Evolutionary conservation across 2,329 filamentous ascomycete genomes (phyloP), one percentile per base, ranked within the genome.

Genomic region (Penicillium sp.): DNA sequence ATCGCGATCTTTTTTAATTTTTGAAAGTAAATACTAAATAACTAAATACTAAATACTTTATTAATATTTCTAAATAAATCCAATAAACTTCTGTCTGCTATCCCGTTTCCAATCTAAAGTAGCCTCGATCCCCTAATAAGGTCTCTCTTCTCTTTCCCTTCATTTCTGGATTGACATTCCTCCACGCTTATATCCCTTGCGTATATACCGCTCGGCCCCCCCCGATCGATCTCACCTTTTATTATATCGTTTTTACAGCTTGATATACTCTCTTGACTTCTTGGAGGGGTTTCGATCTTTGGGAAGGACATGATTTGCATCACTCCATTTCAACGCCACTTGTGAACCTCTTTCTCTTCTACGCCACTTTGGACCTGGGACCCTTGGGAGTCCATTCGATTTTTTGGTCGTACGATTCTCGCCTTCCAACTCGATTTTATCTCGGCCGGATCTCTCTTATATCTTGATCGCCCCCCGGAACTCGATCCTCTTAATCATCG

Each of bases 111-210:
- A 63, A 59, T 60, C 59, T 60, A 57, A 57, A 55, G 55, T 62
- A 63, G 60, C 40, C 61, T 62, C 61, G 61, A 63, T 64, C 61
- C 60, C 56, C 6, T 43, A 27, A 36, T 48, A 42, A 43, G 43
- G 40, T 31, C 43, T 50, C 32, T 43, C 54, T 53, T 43, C 52
- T 61, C 60, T 62, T 43, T 55, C 49, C 57, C 51, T 42, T 45
- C 50, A 48, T 55, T 47, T 43, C 59, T 61, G 53, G 60, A 61
- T 62, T 59, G 50, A 61, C 62, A 64, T 64, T 63, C 59, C 55
- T 63, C 69, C 69, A 71, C 69, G 69, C 68, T 64, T 45, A 54
- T 56, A 64, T 62, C 66, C 67, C 67, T 67, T 66, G 62, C 65
- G 61, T 67, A 27, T 31, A 24, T 40, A 18, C 16, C 38, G 38